A percentile compares a stretch with the other conserved stretches of the same genome.
phyloP scores from a whole-genome alignment of 2,329 filamentous ascomycete species.

The Emmonsiellopsis sp. region DNA sequence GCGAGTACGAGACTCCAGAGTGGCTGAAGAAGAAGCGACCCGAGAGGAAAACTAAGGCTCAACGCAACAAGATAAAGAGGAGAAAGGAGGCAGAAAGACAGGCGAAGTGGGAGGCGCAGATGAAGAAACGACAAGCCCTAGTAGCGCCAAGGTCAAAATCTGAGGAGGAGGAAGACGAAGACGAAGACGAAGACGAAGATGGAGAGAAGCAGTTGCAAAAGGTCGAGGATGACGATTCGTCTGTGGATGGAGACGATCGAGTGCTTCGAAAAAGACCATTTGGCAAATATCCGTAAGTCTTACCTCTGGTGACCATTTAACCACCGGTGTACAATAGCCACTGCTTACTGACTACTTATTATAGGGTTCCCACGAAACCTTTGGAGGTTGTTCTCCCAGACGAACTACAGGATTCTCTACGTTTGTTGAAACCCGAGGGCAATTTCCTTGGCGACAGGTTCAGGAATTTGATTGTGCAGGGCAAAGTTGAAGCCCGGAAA shows the following conservation, averaged over 20 bases:
- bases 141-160: conserved; percentile 62
- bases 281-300: conserved; percentile 48
- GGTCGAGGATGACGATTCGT: conserved; percentile 24
- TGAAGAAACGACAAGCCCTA: conserved; percentile 65
- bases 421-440: conserved; percentile 86
- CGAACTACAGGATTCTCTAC: conserved; percentile 70
- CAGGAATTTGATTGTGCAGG: conserved; percentile 75
- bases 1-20: conserved; percentile 58
- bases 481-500: conserved; percentile 77
- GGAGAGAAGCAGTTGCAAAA: conserved; percentile 22
- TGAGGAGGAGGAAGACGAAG: conserved; percentile 34
- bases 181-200: conserved; percentile 41
- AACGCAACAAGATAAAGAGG: conserved; percentile 80
- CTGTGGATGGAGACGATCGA: conserved; percentile 50
- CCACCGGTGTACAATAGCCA: too few relatives aligned
- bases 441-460: conserved; percentile 89
- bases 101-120: conserved; percentile 64
- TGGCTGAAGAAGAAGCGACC: conserved; percentile 63
- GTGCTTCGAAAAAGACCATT: conserved; percentile 62
- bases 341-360: neutral
- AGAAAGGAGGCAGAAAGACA: conserved; percentile 78
- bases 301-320: too few relatives aligned
- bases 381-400: conserved; percentile 74
- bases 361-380: conserved; percentile 57
- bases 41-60: conserved; percentile 72